Conservation (phyloP, 495 filamentous ascomycete genomes). For the Collariella sp. region DNA sequence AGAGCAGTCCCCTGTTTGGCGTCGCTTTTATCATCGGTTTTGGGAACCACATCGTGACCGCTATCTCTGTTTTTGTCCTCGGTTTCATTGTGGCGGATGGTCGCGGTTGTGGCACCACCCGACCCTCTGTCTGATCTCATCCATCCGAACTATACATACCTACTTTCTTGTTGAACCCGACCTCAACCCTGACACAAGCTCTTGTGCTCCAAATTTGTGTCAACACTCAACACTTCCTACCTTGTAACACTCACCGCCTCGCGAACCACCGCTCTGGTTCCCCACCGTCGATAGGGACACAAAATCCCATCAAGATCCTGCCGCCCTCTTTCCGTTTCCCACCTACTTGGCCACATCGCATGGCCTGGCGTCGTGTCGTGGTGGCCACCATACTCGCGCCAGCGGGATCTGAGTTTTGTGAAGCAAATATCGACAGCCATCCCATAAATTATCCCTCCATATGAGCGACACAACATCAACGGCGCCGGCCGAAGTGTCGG, state of each 20-base stretch:
- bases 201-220: background rate
- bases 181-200: background rate
- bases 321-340: too few relatives aligned
- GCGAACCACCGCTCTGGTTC: background rate
- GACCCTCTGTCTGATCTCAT: background rate
- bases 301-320: background rate
- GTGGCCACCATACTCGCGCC: background rate
- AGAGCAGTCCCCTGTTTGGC: background rate
- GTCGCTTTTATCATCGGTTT: background rate
- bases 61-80: background rate
- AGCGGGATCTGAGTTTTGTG: background rate
- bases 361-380: background rate
- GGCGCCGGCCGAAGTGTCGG: slow-evolving; percentile 1
- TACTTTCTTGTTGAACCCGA: background rate
- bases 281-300: background rate
- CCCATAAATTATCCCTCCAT: background rate
- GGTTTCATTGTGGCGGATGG: background rate
- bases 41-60: background rate
- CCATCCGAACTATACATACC: background rate
- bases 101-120: background rate
- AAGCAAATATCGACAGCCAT: background rate
- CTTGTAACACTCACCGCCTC: background rate
- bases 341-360: background rate
- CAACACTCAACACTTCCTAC: background rate
- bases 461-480: slow-evolving; percentile 6